phyloP scores from a whole-genome alignment of 2,329 filamentous ascomycete species.

The Ophiostoma ips region DNA sequence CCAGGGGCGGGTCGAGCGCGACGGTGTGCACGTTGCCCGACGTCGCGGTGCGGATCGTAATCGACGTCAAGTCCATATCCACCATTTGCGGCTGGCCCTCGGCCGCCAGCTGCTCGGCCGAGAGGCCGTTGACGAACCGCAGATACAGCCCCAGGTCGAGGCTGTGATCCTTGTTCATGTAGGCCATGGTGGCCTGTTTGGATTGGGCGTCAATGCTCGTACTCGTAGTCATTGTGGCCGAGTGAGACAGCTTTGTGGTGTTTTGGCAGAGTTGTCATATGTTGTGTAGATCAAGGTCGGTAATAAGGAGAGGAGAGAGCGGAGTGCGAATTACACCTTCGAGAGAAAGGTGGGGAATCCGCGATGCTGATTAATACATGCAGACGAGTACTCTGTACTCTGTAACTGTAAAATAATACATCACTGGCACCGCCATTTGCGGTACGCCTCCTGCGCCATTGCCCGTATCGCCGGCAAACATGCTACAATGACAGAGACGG shows the following conservation, averaged over 20 bases:
- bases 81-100: slow-evolving; percentile 37
- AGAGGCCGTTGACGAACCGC: slow-evolving; percentile 51
- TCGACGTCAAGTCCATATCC: slow-evolving; percentile 48
- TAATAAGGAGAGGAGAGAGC: too few relatives aligned
- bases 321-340: too few relatives aligned
- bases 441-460: slow-evolving; percentile 10
- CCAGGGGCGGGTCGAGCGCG: slow-evolving; percentile 56
- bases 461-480: slow-evolving; percentile 27
- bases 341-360: too few relatives aligned
- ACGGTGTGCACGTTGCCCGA: slow-evolving; percentile 34
- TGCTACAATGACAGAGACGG: slow-evolving; percentile 27
- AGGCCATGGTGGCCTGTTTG: slow-evolving; percentile 40
- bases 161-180: slow-evolving; percentile 79
- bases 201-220: slow-evolving; percentile 13
- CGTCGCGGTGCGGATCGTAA: slow-evolving; percentile 44
- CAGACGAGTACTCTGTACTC: too few relatives aligned
- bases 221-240: background rate
- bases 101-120: slow-evolving; percentile 21
- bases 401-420: too few relatives aligned
- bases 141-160: slow-evolving; percentile 65
- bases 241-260: too few relatives aligned
- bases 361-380: too few relatives aligned
- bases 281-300: too few relatives aligned
- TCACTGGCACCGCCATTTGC: background rate
- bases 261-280: too few relatives aligned